A percentile compares a stretch with the other conserved stretches of the same genome.
Evolutionary conservation across 2,329 filamentous ascomycete genomes (phyloP).

Genomic region (Plectosphaerella sp.): DNA sequence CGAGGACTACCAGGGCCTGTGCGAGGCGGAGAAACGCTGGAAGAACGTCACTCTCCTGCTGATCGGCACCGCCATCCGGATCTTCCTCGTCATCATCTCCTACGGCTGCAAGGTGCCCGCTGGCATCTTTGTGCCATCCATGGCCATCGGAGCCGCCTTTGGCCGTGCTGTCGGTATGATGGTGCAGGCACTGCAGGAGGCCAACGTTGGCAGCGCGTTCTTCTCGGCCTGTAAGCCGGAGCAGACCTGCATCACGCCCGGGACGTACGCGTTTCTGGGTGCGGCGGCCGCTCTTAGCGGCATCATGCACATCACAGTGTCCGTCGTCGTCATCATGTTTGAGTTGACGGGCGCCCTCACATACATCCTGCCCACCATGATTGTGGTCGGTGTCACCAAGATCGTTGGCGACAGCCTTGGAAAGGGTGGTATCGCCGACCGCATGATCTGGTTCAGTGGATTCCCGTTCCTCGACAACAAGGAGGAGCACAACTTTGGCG

Average conservation of each 20-base stretch:
- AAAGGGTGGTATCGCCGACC: conserved; percentile 94
- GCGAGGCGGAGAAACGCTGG: conserved; percentile 72
- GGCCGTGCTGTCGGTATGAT: conserved; percentile 91
- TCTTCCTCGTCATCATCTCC: conserved; percentile 85
- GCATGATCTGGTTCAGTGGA: conserved; percentile 98
- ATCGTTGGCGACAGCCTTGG: conserved; percentile 85
- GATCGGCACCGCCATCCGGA: conserved; percentile 74
- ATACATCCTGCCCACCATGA: conserved; percentile 98
- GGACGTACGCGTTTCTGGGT: conserved; percentile 93
- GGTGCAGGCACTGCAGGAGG: conserved; percentile 83
- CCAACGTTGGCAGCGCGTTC: conserved; percentile 76
- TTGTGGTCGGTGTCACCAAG: conserved; percentile 95
- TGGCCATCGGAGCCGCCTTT: conserved; percentile 94
- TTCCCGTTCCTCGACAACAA: conserved; percentile 97
- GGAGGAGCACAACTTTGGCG: conserved; percentile 94
- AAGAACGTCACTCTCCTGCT: conserved; percentile 74
- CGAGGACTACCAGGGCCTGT: conserved; percentile 86
- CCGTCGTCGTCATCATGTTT: conserved; percentile 99
- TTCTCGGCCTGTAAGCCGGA: conserved; percentile 88
- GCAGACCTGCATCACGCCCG: conserved; percentile 92
- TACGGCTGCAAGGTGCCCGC: conserved; percentile 98
- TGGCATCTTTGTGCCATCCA: conserved; percentile 96
- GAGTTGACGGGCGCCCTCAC: conserved; percentile 95
- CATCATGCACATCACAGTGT: conserved; percentile 97
- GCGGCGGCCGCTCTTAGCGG: conserved; percentile 88